Evolutionary conservation across 495 filamentous ascomycete species (phyloP).

Genomic region (Immersiella caudata): DNA sequence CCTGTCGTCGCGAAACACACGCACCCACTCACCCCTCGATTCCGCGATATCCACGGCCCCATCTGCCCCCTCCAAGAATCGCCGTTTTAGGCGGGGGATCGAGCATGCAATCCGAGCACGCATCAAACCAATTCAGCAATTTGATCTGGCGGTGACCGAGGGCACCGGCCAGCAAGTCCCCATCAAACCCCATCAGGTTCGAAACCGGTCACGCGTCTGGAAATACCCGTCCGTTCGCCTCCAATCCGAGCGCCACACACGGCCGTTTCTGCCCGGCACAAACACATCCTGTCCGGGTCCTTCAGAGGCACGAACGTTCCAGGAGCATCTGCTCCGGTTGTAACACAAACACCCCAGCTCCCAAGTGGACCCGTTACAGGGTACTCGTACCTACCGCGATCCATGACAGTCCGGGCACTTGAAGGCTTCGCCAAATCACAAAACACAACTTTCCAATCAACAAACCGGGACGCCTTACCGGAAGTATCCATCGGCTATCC

Average conservation of each 20-base stretch:
- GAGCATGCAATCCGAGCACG: background rate
- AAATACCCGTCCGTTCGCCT: background rate
- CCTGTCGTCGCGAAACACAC: conserved; percentile 18
- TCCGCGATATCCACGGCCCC: conserved; percentile 8
- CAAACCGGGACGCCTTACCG: background rate
- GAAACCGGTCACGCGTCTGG: conserved; percentile 18
- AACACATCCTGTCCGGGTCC: background rate
- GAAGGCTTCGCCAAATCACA: background rate
- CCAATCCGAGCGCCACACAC: background rate
- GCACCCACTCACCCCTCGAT: background rate
- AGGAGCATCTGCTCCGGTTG: conserved; percentile 15
- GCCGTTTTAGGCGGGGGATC: conserved; percentile 18
- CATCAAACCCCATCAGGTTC: background rate
- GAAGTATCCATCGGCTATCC: background rate
- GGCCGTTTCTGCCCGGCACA: background rate
- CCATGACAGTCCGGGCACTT: no score
- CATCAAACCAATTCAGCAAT: background rate
- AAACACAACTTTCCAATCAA: background rate
- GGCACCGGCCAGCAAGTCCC: background rate
- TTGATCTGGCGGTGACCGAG: conserved; percentile 16
- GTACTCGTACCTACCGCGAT: background rate
- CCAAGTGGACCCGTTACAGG: background rate
- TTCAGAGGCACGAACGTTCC: no score
- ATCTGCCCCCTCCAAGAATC: conserved; percentile 9
- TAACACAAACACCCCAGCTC: background rate